Evolutionary conservation across 345 rosid genomes (phyloP).

Genomic region (Erysimum cheiranthoides): DNA sequence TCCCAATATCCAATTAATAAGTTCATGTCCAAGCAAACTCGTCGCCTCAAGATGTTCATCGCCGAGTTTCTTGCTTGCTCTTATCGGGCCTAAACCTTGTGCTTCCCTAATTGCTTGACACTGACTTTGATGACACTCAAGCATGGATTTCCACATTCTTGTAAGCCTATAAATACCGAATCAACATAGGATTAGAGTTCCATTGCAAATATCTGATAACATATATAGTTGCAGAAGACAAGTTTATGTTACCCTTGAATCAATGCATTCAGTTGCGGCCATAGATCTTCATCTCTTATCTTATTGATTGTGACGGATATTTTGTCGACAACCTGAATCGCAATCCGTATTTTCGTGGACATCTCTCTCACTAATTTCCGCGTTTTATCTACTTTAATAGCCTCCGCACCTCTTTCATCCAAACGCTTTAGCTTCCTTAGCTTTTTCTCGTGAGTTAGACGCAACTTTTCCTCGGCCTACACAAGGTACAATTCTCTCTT

Average conservation of each 20-base stretch:
- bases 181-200: slow-evolving; percentile 12
- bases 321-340: slow-evolving; percentile 90
- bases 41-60: slow-evolving; percentile 74
- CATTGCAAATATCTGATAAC: neutral
- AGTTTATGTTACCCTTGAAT: slow-evolving; percentile 73
- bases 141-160: slow-evolving; percentile 96
- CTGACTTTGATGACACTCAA: slow-evolving; percentile 85
- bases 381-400: slow-evolving; percentile 65
- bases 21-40: slow-evolving; percentile 74
- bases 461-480: slow-evolving; percentile 92
- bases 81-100: slow-evolving; percentile 61
- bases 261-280: slow-evolving; percentile 89
- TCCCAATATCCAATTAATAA: slow-evolving; percentile 71
- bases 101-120: slow-evolving; percentile 77
- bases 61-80: slow-evolving; percentile 65
- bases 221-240: slow-evolving; percentile 2
- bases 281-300: slow-evolving; percentile 94
- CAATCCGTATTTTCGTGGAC: slow-evolving; percentile 83
- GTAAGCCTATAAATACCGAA: slow-evolving; percentile 55
- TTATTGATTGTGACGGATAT: slow-evolving; percentile 79
- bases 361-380: slow-evolving; percentile 60
- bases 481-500: slow-evolving; percentile 21
- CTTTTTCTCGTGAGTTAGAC: slow-evolving; percentile 77
- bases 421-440: slow-evolving; percentile 72
- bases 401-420: slow-evolving; percentile 85